A percentile compares a stretch with the other conserved stretches of the same genome.
phyloP scores from a whole-genome alignment of 805 yeast species.

The Maudiozyma saulgeensis region DNA sequence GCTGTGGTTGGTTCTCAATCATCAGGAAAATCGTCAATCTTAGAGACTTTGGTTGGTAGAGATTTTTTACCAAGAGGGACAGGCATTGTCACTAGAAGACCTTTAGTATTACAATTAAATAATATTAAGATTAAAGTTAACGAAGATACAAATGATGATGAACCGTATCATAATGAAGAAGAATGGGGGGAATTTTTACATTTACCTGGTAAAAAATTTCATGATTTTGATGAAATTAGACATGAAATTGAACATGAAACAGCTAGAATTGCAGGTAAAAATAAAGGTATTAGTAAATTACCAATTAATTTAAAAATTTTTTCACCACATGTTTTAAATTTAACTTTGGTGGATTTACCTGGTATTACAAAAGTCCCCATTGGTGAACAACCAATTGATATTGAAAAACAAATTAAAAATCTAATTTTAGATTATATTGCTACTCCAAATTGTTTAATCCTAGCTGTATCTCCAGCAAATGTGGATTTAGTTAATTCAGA shows the following conservation, averaged over 20 bases:
- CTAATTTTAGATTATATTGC: conserved; percentile 89
- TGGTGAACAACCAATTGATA: conserved; percentile 97
- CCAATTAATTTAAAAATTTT: conserved; percentile 90
- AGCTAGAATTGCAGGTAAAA: conserved; percentile 61
- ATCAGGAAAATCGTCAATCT: conserved; percentile 88
- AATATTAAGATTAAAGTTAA: conserved; percentile 30
- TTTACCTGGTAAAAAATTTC: conserved; percentile 78
- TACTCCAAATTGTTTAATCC: conserved; percentile 87
- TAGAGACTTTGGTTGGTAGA: conserved; percentile 91
- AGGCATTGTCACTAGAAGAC: conserved; percentile 94
- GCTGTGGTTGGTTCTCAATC: conserved; percentile 97
- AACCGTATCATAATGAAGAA: conserved; percentile 19
- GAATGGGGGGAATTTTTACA: conserved; percentile 99
- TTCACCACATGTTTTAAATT: conserved; percentile 88
- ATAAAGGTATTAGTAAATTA: conserved; percentile 78
- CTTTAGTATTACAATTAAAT: conserved; percentile 80
- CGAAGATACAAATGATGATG: conserved; percentile 1
- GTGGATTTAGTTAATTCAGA: conserved; percentile 96
- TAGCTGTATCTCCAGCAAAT: conserved; percentile 93
- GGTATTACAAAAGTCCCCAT: conserved; percentile 98
- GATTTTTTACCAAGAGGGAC: conserved; percentile 95
- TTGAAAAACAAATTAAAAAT: conserved; percentile 87
- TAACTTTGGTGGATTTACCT: conserved; percentile 92
- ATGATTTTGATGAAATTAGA: conserved; percentile 81
- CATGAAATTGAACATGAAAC: conserved; percentile 87